Evolutionary conservation across 768 basidiomycete genomes (phyloP).

Genomic region (Termitomyces bulborhizus): DNA sequence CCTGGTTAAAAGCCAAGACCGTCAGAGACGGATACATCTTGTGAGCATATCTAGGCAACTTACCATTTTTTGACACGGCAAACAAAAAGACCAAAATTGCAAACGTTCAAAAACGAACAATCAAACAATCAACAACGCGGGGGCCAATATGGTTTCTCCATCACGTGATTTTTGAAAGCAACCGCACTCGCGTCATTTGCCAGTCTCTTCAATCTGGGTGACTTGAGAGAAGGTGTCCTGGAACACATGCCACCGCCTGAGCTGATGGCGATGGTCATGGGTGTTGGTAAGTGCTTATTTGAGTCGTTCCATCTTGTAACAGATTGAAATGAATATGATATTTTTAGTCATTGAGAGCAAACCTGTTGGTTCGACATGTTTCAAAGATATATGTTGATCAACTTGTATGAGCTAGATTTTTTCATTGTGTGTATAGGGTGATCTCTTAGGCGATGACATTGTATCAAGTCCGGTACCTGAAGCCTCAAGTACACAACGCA

Average conservation of each 20-base stretch:
- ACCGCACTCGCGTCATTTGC: conserved; percentile 41
- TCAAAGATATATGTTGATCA: conserved; percentile 54
- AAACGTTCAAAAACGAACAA: too few relatives aligned
- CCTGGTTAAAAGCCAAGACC: too few relatives aligned
- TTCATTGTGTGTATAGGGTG: conserved; percentile 34
- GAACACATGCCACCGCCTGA: conserved; percentile 99
- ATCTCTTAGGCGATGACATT: conserved; percentile 81
- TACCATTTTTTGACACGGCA: too few relatives aligned
- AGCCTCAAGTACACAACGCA: conserved; percentile 43
- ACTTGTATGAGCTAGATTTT: conserved; percentile 4
- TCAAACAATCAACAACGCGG: too few relatives aligned
- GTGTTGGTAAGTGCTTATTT: conserved; percentile 55
- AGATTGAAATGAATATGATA: not conserved
- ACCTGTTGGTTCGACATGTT: conserved; percentile 86
- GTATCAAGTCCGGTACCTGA: conserved; percentile 32
- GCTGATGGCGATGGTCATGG: conserved; percentile 94
- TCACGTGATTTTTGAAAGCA: too few relatives aligned
- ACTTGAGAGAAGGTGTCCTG: conserved; percentile 74
- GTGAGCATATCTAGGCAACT: too few relatives aligned
- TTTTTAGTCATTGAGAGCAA: conserved; percentile 87
- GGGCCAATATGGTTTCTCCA: too few relatives aligned
- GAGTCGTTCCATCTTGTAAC: not conserved
- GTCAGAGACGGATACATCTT: too few relatives aligned
- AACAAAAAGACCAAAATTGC: too few relatives aligned
- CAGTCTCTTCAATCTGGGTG: conserved; percentile 70